Evolutionary conservation across 306 rosid species (phyloP).

Genomic region (Cucurbita argyrosperma): DNA sequence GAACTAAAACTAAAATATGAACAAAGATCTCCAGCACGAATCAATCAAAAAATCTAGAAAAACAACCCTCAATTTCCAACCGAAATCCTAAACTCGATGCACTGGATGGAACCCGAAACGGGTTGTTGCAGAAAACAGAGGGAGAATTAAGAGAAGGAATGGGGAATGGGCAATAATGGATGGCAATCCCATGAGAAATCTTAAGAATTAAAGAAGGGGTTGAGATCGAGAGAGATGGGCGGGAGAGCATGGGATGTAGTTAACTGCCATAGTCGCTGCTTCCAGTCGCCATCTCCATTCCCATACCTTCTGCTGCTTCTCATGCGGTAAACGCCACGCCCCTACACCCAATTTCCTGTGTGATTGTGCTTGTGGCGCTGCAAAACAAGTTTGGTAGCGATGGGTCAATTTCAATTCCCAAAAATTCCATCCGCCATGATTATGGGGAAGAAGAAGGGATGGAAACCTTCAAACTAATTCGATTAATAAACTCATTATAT

Average conservation of each 20-base stretch:
- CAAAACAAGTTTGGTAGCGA: not conserved
- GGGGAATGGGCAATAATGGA: not conserved
- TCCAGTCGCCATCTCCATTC: conserved; percentile 7
- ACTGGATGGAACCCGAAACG: not conserved
- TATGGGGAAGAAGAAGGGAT: not conserved
- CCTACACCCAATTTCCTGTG: not conserved
- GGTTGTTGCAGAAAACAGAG: not conserved
- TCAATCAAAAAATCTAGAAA: not conserved
- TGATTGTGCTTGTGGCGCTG: not conserved
- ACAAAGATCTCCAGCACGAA: not conserved
- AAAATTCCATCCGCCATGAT: not conserved
- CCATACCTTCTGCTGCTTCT: not conserved
- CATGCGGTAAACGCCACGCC: not conserved
- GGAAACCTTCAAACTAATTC: not conserved
- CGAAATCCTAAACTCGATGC: not conserved
- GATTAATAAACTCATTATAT: not conserved
- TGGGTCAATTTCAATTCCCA: not conserved
- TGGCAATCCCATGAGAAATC: not conserved
- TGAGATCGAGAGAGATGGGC: not conserved
- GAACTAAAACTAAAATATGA: not conserved
- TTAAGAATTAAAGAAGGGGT: not conserved
- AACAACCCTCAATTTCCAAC: not conserved
- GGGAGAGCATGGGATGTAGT: not conserved
- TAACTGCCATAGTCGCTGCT: not conserved
- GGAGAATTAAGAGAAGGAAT: not conserved